A percentile compares a stretch with the other conserved stretches of the same genome.
These are phyloP conservation scores for Cladorrhinum sp. DNA, from an alignment of 2,329 filamentous ascomycete species.

Conservation along the genomic window DNA sequence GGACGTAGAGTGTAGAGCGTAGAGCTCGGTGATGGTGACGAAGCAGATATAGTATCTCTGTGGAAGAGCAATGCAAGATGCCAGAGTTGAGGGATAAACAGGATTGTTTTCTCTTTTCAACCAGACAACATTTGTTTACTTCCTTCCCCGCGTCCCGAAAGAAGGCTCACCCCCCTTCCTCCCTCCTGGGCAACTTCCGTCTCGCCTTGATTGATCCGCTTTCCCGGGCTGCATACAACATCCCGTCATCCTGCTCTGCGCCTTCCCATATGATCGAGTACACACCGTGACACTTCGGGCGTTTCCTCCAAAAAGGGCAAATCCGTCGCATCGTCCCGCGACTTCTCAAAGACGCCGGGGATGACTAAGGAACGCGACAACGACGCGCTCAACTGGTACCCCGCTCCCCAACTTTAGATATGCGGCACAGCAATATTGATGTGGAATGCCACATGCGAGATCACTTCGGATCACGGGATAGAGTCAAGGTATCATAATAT, in stretches of 20 bases:
- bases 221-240: not conserved
- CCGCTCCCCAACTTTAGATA: conserved; percentile 7
- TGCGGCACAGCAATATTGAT: conserved; percentile 11
- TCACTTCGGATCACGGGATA: not conserved
- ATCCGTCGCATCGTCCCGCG: conserved; percentile 12
- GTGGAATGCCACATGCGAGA: not conserved
- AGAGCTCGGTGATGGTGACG: conserved; percentile 4
- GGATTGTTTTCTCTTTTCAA: conserved; percentile 4
- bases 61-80: not conserved
- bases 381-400: conserved; percentile 19
- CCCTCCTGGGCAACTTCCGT: conserved; percentile 13
- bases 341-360: not conserved
- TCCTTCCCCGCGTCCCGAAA: conserved; percentile 15
- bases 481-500: not conserved
- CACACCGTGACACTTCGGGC: not conserved
- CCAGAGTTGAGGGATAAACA: not conserved
- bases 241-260: not conserved
- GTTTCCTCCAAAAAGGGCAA: not conserved
- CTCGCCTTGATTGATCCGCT: not conserved
- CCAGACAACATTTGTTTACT: conserved; percentile 21
- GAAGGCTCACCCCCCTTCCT: conserved; percentile 13
- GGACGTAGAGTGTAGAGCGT: conserved; percentile 2
- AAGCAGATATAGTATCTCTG: conserved; percentile 12
- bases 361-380: conserved; percentile 28
- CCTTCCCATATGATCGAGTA: conserved; percentile 1